phyloP scores from a whole-genome alignment of 352 stramenopile genomes.

The Globisporangium barbulae region DNA sequence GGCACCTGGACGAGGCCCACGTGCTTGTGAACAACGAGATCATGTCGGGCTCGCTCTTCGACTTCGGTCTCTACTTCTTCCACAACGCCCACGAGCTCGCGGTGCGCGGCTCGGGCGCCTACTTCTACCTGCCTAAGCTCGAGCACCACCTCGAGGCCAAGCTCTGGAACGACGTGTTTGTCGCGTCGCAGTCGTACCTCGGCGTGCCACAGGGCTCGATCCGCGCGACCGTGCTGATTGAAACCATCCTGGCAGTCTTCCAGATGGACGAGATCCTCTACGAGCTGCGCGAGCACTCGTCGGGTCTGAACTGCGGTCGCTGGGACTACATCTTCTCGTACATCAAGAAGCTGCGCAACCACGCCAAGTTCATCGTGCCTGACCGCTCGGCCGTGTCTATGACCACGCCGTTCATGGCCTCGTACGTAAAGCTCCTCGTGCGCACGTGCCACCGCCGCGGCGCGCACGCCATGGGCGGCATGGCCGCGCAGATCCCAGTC shows the following conservation, averaged over 20 bases:
- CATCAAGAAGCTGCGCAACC: slow-evolving; percentile 95
- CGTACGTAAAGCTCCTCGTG: slow-evolving; percentile 94
- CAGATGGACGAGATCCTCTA: slow-evolving; percentile 98
- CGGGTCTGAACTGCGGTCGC: slow-evolving; percentile 96
- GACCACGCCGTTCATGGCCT: slow-evolving; percentile 93
- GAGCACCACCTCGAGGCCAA: slow-evolving; percentile 94
- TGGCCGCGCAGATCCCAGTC: slow-evolving; percentile 96
- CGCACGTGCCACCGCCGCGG: slow-evolving; percentile 94
- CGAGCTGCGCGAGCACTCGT: slow-evolving; percentile 93
- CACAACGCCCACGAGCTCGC: slow-evolving; percentile 92
- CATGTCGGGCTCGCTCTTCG: slow-evolving; percentile 92
- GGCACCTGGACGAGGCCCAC: slow-evolving; percentile 95
- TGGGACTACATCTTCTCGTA: slow-evolving; percentile 98
- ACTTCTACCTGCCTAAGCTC: slow-evolving; percentile 97
- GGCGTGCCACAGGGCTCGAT: slow-evolving; percentile 90
- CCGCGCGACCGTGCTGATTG: slow-evolving; percentile 93
- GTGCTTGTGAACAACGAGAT: slow-evolving; percentile 92
- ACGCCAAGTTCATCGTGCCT: slow-evolving; percentile 90
- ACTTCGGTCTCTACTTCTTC: slow-evolving; percentile 97
- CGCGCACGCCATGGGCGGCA: slow-evolving; percentile 95
- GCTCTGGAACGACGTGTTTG: slow-evolving; percentile 97
- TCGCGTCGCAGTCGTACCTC: slow-evolving; percentile 90
- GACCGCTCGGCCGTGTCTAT: slow-evolving; percentile 92
- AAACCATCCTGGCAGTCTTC: slow-evolving; percentile 96
- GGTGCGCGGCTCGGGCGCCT: slow-evolving; percentile 81